Evolutionary conservation across 192 early-diverging fungal genomes (phyloP).

Genomic region (Globomyces pollinis-pini): DNA sequence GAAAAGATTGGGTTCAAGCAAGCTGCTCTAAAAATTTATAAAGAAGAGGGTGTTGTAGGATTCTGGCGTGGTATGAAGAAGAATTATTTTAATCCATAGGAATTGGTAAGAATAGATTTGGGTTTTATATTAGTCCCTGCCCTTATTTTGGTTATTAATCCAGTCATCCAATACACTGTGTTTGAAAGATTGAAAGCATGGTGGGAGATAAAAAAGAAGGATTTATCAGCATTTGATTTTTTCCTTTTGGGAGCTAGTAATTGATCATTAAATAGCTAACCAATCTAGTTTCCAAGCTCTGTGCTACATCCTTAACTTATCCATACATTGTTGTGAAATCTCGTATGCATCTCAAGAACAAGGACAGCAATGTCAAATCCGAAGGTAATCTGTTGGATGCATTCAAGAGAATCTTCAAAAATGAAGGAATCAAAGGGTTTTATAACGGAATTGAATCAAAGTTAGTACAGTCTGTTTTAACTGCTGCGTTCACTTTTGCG

Average conservation of each 20-base stretch:
- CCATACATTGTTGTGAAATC: conserved; percentile 98
- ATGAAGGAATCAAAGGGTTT: conserved; percentile 76
- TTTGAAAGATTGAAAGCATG: conserved; percentile 88
- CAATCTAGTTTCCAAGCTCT: conserved; percentile 71
- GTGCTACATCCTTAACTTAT: conserved; percentile 91
- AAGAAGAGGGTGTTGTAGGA: conserved; percentile 76
- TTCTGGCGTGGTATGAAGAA: conserved; percentile 92
- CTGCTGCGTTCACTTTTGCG: conserved; percentile 95
- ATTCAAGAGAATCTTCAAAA: conserved; percentile 81
- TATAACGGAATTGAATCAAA: conserved; percentile 83
- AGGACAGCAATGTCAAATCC: conserved; percentile 56
- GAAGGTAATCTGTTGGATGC: conserved; percentile 83
- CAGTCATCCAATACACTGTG: conserved; percentile 98
- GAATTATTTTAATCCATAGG: no score
- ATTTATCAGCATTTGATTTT: conserved; percentile 77
- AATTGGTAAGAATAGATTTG: no score
- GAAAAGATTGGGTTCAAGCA: conserved; percentile 27
- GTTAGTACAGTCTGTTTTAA: conserved; percentile 90
- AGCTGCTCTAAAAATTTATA: conserved; percentile 69
- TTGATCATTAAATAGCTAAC: neutral
- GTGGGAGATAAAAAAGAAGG: conserved; percentile 49
- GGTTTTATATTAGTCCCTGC: no score
- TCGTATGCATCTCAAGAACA: conserved; percentile 94
- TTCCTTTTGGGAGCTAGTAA: conserved; percentile 83
- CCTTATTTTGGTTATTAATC: conserved; percentile 96